A percentile compares a stretch with the other conserved stretches of the same genome.
phyloP scores from a whole-genome alignment of 2,329 filamentous ascomycete species.

The Septoria linicola region DNA sequence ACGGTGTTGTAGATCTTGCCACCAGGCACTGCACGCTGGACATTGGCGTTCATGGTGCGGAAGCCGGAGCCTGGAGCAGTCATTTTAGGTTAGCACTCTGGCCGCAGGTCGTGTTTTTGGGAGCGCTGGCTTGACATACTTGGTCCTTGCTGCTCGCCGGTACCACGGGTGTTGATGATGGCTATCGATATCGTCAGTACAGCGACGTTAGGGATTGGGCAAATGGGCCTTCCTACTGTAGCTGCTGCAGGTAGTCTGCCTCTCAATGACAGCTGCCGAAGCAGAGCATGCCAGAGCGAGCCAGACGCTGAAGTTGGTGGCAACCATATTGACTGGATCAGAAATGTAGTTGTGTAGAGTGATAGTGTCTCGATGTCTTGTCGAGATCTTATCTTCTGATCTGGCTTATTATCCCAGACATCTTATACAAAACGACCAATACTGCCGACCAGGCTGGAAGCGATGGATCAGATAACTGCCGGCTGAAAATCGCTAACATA shows the following conservation, averaged over 20 bases:
- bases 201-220: neutral
- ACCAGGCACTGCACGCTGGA: constrained; percentile 32
- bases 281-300: constrained; percentile 13
- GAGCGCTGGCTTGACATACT: neutral
- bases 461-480: neutral
- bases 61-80: constrained; percentile 27
- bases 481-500: neutral
- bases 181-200: constrained; percentile 14
- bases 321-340: neutral
- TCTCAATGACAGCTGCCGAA: constrained; percentile 15
- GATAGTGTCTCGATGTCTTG: neutral
- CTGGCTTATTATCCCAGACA: neutral
- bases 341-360: neutral
- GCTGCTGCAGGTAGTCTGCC: constrained; percentile 17
- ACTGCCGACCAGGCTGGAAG: too few relatives aligned
- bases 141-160: constrained; percentile 28
- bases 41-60: constrained; percentile 38
- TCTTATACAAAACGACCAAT: neutral
- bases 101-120: too few relatives aligned
- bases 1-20: constrained; percentile 40
- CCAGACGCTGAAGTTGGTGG: neutral
- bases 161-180: constrained; percentile 34
- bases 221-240: constrained; percentile 9
- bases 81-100: too few relatives aligned
- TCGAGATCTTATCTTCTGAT: neutral